Percentiles rank a stretch among this genome's conserved stretches.
Evolutionary conservation across 352 stramenopile species (phyloP).

Genomic region (Pythium volutum): DNA sequence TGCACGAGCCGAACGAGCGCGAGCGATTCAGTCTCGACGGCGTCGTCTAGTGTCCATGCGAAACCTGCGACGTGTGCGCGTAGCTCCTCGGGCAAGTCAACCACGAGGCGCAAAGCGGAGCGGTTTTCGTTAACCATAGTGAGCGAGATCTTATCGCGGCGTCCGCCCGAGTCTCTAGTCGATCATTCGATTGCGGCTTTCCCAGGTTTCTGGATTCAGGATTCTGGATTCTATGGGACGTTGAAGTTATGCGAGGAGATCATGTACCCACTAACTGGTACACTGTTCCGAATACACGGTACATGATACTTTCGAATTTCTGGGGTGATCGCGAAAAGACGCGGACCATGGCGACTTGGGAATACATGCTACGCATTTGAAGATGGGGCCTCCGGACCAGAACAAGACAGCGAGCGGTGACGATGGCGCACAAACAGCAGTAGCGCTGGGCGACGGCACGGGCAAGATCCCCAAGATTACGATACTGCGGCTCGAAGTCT

Average conservation of each 20-base stretch:
- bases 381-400: conserved; percentile 49
- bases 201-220: neutral
- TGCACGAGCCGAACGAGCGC: conserved; percentile 18
- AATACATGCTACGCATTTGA: neutral
- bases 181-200: no score
- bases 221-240: conserved; percentile 3
- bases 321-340: conserved; percentile 1
- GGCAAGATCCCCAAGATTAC: conserved; percentile 56
- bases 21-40: conserved; percentile 15
- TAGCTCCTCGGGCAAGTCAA: conserved; percentile 25
- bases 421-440: conserved; percentile 8
- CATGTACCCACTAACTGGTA: conserved; percentile 2
- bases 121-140: neutral
- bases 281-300: neutral
- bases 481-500: conserved; percentile 60
- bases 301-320: neutral
- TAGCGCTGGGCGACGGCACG: conserved; percentile 17
- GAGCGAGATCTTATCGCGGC: neutral
- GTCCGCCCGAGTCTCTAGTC: no score
- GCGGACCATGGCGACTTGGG: neutral
- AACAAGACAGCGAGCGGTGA: conserved; percentile 29
- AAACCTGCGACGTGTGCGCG: conserved; percentile 30
- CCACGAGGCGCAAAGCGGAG: neutral
- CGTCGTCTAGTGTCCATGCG: conserved; percentile 27
- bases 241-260: conserved; percentile 4